Percentiles rank a stretch among this genome's conserved stretches.
Evolutionary conservation across 2,329 filamentous ascomycete genomes (phyloP).

Genomic region (Aspergillus ochraceus): DNA sequence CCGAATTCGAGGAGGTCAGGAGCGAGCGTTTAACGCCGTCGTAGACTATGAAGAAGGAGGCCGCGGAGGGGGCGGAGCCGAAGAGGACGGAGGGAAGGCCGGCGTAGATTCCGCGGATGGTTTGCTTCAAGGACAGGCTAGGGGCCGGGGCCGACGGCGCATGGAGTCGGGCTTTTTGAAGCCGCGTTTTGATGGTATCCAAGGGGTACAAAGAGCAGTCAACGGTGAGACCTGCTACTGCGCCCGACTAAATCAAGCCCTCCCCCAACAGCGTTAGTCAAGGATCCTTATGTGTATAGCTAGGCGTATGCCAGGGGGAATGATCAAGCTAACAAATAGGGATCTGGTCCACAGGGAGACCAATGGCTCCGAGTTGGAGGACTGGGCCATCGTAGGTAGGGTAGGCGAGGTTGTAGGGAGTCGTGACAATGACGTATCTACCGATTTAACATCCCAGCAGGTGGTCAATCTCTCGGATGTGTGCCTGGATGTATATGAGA

Average conservation of each 20-base stretch:
- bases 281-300: not conserved
- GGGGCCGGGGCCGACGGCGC: slow-evolving; percentile 54
- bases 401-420: not conserved
- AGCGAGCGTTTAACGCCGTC: slow-evolving; percentile 67
- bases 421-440: not conserved
- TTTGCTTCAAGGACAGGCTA: slow-evolving; percentile 77
- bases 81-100: slow-evolving; percentile 87
- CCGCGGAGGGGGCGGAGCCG: slow-evolving; percentile 88
- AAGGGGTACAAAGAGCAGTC: slow-evolving; percentile 96
- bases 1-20: slow-evolving; percentile 36
- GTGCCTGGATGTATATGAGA: too few relatives aligned
- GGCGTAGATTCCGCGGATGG: slow-evolving; percentile 88
- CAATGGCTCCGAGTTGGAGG: slow-evolving; percentile 33
- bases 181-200: slow-evolving; percentile 97
- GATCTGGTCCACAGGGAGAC: slow-evolving; percentile 47
- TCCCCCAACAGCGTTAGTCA: slow-evolving; percentile 7
- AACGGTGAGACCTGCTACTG: slow-evolving; percentile 89
- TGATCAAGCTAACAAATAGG: slow-evolving; percentile 34
- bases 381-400: slow-evolving; percentile 25
- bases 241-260: slow-evolving; percentile 66
- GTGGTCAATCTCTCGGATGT: not conserved
- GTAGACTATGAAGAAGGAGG: slow-evolving; percentile 96
- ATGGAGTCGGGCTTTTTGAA: slow-evolving; percentile 67
- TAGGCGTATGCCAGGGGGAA: not conserved
- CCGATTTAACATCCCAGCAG: not conserved